These are phyloP conservation scores for Ophiorrhiza pumila DNA, from an alignment of 257 asterid genomes.

Conservation along the genomic window DNA sequence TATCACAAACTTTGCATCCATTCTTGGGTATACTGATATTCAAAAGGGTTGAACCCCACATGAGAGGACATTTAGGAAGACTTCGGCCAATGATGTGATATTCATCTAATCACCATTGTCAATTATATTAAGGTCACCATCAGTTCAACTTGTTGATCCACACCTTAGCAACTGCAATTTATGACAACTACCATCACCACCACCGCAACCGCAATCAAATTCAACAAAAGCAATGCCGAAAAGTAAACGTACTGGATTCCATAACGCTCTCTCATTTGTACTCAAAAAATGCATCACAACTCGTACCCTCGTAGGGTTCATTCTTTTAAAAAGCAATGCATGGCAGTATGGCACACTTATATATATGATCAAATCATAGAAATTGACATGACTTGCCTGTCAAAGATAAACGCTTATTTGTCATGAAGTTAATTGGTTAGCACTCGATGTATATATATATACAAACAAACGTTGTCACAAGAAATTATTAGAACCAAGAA, in stretches of 20 bases:
- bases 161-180: neutral
- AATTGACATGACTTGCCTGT: neutral
- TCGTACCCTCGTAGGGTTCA: no score
- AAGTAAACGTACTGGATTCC: neutral
- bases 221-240: no score
- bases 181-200: neutral
- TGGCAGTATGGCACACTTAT: no score
- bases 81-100: constrained; percentile 21
- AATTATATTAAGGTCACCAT: neutral
- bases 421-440: neutral
- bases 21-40: neutral
- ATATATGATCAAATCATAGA: neutral
- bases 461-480: neutral
- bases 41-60: constrained; percentile 11
- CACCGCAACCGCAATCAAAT: no score
- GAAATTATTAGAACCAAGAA: neutral
- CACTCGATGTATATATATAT: neutral
- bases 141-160: neutral
- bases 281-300: neutral
- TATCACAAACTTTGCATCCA: no score
- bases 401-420: neutral
- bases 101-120: neutral
- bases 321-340: no score
- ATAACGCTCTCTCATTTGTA: neutral
- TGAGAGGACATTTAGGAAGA: constrained; percentile 19